These are phyloP conservation scores for Nemania abortiva DNA, from an alignment of 2,329 filamentous ascomycete species.

Conservation along the genomic window DNA sequence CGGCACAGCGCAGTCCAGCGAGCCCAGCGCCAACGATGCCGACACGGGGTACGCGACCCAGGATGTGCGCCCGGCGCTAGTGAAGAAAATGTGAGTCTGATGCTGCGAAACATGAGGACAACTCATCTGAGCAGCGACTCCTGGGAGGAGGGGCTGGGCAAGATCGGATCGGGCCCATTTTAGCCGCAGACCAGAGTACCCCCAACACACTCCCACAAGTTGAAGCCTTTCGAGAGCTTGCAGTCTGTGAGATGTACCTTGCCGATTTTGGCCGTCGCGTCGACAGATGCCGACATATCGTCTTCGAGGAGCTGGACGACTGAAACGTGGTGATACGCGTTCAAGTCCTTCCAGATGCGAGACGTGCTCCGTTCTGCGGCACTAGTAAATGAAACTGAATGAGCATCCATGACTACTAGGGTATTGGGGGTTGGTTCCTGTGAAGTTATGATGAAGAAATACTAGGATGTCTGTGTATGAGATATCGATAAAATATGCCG, in stretches of 20 bases:
- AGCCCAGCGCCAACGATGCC: constrained; percentile 78
- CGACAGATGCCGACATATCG: constrained; percentile 49
- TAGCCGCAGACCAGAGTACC: constrained; percentile 42
- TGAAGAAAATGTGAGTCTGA: constrained; percentile 41
- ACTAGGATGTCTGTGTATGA: no score
- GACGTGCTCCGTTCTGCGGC: constrained; percentile 58
- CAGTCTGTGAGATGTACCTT: constrained; percentile 53
- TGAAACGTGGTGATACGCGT: constrained; percentile 55
- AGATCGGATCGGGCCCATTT: constrained; percentile 46
- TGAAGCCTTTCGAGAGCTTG: constrained; percentile 45
- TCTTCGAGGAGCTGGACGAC: constrained; percentile 52
- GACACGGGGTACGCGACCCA: constrained; percentile 62
- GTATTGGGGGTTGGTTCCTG: constrained; percentile 5
- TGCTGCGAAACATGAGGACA: constrained; percentile 39
- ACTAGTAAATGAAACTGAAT: constrained; percentile 63
- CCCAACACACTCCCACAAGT: constrained; percentile 47
- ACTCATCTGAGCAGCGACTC: constrained; percentile 49
- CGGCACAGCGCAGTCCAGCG: constrained; percentile 77
- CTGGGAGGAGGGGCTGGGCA: constrained; percentile 45
- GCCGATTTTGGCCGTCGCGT: constrained; percentile 51
- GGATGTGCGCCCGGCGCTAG: constrained; percentile 46
- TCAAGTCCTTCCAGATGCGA: constrained; percentile 64
- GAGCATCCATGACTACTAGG: constrained; percentile 61
- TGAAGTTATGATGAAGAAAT: neutral
- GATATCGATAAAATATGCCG: neutral